These are phyloP conservation scores for Lepiota brunneoincarnata DNA, from an alignment of 768 basidiomycete genomes.

Conservation along the genomic window DNA sequence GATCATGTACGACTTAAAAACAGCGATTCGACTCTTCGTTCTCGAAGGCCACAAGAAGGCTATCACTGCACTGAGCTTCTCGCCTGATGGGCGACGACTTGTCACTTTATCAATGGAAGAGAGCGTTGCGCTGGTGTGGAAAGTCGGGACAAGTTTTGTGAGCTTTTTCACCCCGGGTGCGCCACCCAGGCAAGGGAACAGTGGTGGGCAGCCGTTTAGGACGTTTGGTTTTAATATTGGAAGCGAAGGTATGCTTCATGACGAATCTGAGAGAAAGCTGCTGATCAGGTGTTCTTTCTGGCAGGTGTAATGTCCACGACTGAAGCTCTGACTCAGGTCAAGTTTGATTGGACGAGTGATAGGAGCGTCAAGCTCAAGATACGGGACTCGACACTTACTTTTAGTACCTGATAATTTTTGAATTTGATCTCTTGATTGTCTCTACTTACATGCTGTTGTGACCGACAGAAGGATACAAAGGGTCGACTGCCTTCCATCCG, in stretches of 20 bases:
- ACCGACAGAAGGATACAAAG: no score
- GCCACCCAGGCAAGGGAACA: constrained; percentile 85
- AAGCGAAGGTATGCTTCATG: constrained; percentile 60
- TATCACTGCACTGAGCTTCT: constrained; percentile 85
- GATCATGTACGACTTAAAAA: constrained; percentile 95
- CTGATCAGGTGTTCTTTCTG: background rate
- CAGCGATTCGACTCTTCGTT: constrained; percentile 91
- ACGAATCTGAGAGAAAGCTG: background rate
- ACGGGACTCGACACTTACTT: constrained; percentile 78
- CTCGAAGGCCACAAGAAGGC: constrained; percentile 86
- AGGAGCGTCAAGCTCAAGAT: constrained; percentile 83
- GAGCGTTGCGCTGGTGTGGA: constrained; percentile 87
- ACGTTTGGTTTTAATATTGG: constrained; percentile 83
- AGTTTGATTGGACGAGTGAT: constrained; percentile 83
- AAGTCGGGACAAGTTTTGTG: constrained; percentile 85
- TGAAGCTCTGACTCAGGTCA: constrained; percentile 67
- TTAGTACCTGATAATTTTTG: constrained; percentile 60
- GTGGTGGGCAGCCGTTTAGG: constrained; percentile 85
- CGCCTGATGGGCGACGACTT: constrained; percentile 87
- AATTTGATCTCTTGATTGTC: background rate
- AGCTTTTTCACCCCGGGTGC: constrained; percentile 91
- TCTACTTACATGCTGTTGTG: no score
- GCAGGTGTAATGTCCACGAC: constrained; percentile 42
- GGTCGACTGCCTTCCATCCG: no score
- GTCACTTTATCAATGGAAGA: constrained; percentile 88